Conservation (phyloP, 495 filamentous ascomycete genomes). For the Annulohypoxylon stygium region DNA sequence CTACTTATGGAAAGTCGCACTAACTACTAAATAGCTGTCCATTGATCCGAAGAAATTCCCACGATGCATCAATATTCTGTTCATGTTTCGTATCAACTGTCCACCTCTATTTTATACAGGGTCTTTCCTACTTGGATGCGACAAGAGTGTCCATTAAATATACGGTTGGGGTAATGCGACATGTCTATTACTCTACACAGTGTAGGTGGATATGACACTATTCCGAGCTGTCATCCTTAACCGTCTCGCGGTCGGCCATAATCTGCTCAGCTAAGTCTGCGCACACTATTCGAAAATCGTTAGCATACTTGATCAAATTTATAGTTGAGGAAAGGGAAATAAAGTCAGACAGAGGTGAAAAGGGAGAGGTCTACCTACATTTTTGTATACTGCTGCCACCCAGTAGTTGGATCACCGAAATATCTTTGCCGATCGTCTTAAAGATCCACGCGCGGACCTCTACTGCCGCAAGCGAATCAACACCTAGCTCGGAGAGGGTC, state of each 20-base stretch:
- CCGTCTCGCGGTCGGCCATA: slow-evolving; percentile 20
- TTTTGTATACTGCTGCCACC: slow-evolving; percentile 49
- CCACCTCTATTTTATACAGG: background rate
- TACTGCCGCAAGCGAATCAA: slow-evolving; percentile 75
- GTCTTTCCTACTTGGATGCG: background rate
- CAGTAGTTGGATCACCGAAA: slow-evolving; percentile 63
- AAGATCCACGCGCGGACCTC: slow-evolving; percentile 74
- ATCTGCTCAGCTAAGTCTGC: slow-evolving; percentile 40
- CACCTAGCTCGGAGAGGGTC: slow-evolving; percentile 59
- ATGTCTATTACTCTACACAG: background rate
- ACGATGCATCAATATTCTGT: background rate
- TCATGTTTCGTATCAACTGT: background rate
- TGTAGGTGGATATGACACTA: background rate
- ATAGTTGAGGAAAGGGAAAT: background rate
- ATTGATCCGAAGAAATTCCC: background rate
- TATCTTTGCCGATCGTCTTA: slow-evolving; percentile 55
- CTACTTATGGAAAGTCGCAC: background rate
- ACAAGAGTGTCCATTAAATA: background rate
- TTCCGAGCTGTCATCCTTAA: background rate
- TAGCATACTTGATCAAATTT: slow-evolving; percentile 8
- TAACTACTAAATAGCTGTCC: background rate
- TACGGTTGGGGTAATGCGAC: background rate
- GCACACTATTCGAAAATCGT: slow-evolving; percentile 38
- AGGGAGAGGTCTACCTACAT: slow-evolving; percentile 29
- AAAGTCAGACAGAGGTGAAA: background rate